Percentiles rank a stretch among this genome's conserved stretches.
Evolutionary conservation across 768 basidiomycete genomes (phyloP).

Genomic region (Phylloporus arenicola): DNA sequence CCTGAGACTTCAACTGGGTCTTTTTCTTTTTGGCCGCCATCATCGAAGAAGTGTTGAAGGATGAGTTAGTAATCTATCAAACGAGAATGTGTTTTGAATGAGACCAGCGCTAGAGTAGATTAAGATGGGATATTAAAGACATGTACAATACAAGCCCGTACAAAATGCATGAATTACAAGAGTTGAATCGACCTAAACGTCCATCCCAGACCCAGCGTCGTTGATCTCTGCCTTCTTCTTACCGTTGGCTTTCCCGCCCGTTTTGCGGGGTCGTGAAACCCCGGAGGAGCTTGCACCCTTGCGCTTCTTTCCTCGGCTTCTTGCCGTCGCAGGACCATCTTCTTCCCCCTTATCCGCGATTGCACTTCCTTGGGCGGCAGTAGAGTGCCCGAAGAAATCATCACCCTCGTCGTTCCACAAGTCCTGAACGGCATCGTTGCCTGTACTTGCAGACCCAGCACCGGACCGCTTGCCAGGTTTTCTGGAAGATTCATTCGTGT

Average conservation of each 20-base stretch:
- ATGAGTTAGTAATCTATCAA: not conserved
- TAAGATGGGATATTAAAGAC: slow-evolving; percentile 24
- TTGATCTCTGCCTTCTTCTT: slow-evolving; percentile 29
- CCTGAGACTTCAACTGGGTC: slow-evolving; percentile 61
- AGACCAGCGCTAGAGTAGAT: slow-evolving; percentile 1
- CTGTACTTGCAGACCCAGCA: slow-evolving; percentile 27
- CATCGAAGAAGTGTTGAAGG: not conserved
- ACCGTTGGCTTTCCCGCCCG: slow-evolving; percentile 26
- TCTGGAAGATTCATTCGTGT: slow-evolving; percentile 34
- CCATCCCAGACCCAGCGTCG: slow-evolving; percentile 24
- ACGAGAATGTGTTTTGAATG: not conserved
- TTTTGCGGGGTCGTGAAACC: slow-evolving; percentile 23
- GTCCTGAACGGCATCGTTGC: slow-evolving; percentile 46
- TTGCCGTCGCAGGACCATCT: slow-evolving; percentile 23
- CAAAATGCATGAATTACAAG: slow-evolving; percentile 24
- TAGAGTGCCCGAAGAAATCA: slow-evolving; percentile 72
- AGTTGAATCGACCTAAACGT: slow-evolving; percentile 20
- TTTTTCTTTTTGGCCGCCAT: slow-evolving; percentile 90
- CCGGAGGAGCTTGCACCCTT: slow-evolving; percentile 23
- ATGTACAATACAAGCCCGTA: slow-evolving; percentile 28
- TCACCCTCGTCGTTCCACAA: slow-evolving; percentile 86
- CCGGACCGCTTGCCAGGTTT: slow-evolving; percentile 33
- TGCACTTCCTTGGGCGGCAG: slow-evolving; percentile 17
- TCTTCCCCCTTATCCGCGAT: slow-evolving; percentile 27
- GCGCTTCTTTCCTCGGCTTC: slow-evolving; percentile 31